Evolutionary conservation across 2,329 filamentous ascomycete genomes (phyloP).

Genomic region (Pseudocercospora vitis): DNA sequence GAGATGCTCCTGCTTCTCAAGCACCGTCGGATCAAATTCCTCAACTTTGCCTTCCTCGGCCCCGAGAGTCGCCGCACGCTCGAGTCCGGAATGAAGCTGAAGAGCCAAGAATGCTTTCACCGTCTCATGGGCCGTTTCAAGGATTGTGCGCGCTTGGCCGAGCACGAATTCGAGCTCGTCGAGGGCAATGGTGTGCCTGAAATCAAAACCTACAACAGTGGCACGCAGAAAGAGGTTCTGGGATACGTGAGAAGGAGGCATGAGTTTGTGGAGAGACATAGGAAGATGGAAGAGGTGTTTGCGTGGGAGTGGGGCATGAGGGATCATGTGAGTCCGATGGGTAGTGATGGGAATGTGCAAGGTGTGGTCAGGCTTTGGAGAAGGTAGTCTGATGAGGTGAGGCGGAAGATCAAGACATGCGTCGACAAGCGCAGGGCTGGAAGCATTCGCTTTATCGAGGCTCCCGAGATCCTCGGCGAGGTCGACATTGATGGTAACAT

Average conservation of each 20-base stretch:
- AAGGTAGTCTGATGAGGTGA: background rate
- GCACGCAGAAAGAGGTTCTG: background rate
- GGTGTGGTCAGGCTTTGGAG: constrained; percentile 13
- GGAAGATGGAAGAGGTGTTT: constrained; percentile 4
- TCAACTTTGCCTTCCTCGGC: constrained; percentile 9
- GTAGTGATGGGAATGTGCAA: constrained; percentile 15
- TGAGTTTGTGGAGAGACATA: background rate
- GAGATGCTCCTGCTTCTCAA: constrained; percentile 12
- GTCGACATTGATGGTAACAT: too few species aligned
- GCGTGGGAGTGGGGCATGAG: constrained; percentile 4
- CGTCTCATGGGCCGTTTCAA: constrained; percentile 6
- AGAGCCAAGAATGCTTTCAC: constrained; percentile 13
- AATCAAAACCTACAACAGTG: background rate
- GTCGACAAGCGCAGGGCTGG: too few species aligned
- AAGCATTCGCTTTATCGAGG: too few species aligned
- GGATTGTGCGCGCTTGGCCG: constrained; percentile 5
- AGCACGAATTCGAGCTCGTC: constrained; percentile 10
- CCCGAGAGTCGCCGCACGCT: background rate
- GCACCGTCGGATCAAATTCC: constrained; percentile 1
- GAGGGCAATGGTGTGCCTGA: background rate
- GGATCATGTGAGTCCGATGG: constrained; percentile 9
- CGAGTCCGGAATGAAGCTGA: background rate
- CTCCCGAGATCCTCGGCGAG: too few species aligned
- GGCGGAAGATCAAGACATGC: too few species aligned
- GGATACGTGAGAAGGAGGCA: constrained; percentile 9